These are phyloP conservation scores for Macadamia tetraphylla DNA, from an alignment of 164 flowering plant genomes.

Conservation along the genomic window DNA sequence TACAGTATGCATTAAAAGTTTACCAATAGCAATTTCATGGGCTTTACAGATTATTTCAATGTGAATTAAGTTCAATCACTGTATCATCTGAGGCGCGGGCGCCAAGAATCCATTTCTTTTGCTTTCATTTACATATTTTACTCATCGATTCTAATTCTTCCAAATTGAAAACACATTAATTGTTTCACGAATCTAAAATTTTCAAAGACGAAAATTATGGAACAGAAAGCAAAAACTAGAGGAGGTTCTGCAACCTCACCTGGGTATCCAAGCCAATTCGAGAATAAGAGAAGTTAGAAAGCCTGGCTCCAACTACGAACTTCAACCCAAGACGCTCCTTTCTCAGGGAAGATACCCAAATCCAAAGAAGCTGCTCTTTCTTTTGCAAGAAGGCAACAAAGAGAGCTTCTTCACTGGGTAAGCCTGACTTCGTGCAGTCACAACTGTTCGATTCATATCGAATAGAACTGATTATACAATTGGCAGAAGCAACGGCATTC, in stretches of 20 bases:
- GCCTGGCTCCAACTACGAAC: constrained; percentile 39
- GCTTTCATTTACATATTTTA: no score
- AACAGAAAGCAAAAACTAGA: not conserved
- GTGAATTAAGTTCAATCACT: no score
- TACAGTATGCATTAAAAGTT: no score
- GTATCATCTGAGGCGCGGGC: no score
- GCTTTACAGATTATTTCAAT: no score
- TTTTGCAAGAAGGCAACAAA: not conserved
- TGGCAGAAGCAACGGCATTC: not conserved
- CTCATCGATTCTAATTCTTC: no score
- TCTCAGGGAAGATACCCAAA: constrained; percentile 10
- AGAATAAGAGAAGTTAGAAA: constrained; percentile 35
- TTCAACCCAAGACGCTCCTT: constrained; percentile 11
- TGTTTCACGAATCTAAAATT: no score
- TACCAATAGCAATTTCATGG: no score
- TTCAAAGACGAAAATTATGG: no score
- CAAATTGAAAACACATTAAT: no score
- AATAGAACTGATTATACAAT: constrained; percentile 1
- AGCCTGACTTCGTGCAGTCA: constrained; percentile 3
- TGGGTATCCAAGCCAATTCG: constrained; percentile 48
- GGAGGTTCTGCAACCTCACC: constrained; percentile 21
- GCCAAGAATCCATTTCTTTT: no score
- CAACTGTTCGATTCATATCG: constrained; percentile 22
- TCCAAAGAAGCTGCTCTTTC: constrained; percentile 7
- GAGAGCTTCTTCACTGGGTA: not conserved